Evolutionary conservation across 371 early-diverging fungal species (phyloP), one percentile per base, ranked within the genome.

Genomic region (Mortierella sp.): DNA sequence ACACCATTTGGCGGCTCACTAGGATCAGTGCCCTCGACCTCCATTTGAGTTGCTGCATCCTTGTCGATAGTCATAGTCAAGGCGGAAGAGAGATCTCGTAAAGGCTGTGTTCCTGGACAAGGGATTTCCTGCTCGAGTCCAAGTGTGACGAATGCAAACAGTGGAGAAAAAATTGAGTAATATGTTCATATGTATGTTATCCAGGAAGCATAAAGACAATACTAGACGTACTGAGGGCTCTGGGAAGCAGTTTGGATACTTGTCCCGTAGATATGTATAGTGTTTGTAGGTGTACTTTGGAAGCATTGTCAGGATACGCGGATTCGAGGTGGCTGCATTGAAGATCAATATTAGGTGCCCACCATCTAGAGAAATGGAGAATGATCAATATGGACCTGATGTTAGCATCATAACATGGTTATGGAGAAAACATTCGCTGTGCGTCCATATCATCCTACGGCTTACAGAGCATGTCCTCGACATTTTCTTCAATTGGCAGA

Each of bases 271-370:
- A 52, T 94, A 94, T 8, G 89, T 83, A 39, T 92, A 83, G 60
- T 94, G 94, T 45, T 82, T 80, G 66, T 85, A 90, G 1, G 91
- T 72, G 61, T 87, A 94, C 46, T 86, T 83, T 7, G 94, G 94
- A 24, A 94, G 51, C 19, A 79, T 80, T 4, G 67, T 40, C 0
- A 87, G 59, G 17, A 94, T 80, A 22, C 70, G 76, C 1, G 83
- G 71, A 51, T 84, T 83, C 22, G 78, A 57, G 1, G 67, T 58
- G 17, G 83, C 84, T 21, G 92, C 90, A 73, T 94, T 94, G 45
- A 88, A 87, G 49, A 91, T 82, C 24, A 94, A 64, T 25, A 94
- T 86, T 1, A 92, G 81, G 61, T 87, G 79, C 1, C 85, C 91
- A 16, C 89, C 87, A 61, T 94, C 90, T 89, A 67, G 31, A 25